Percentiles rank a stretch among this genome's conserved stretches.
These are phyloP conservation scores for Chalara sp. DNA, from an alignment of 2,329 filamentous ascomycete genomes.

Conservation along the genomic window DNA sequence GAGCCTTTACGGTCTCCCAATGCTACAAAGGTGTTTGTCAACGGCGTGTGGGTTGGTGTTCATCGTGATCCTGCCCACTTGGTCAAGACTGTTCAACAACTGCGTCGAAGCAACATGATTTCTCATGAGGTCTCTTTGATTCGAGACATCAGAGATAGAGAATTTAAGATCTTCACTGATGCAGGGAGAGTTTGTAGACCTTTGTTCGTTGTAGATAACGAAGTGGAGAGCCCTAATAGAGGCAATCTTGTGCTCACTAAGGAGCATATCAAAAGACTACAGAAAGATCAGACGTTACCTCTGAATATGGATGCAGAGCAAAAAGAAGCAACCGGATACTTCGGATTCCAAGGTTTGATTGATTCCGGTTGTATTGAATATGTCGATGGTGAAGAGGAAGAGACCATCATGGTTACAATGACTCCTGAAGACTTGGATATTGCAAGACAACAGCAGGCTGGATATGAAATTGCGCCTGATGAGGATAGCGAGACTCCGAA, in stretches of 20 bases:
- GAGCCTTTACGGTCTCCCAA: slow-evolving; percentile 78
- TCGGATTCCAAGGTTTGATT: slow-evolving; percentile 84
- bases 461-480: slow-evolving; percentile 52
- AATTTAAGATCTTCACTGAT: slow-evolving; percentile 98
- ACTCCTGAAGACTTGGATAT: slow-evolving; percentile 89
- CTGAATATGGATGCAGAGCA: slow-evolving; percentile 53
- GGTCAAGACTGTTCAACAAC: slow-evolving; percentile 68
- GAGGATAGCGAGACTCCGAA: slow-evolving; percentile 64
- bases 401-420: slow-evolving; percentile 99
- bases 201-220: slow-evolving; percentile 87
- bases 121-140: slow-evolving; percentile 92
- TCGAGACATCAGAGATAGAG: slow-evolving; percentile 90
- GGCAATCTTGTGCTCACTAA: slow-evolving; percentile 79
- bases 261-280: slow-evolving; percentile 71
- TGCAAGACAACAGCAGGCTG: slow-evolving; percentile 62
- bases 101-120: slow-evolving; percentile 75
- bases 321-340: slow-evolving; percentile 50
- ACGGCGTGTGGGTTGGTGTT: slow-evolving; percentile 96
- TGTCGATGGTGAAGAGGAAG: slow-evolving; percentile 95
- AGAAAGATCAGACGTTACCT: slow-evolving; percentile 62
- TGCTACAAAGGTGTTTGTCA: slow-evolving; percentile 96
- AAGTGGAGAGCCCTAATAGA: slow-evolving; percentile 64
- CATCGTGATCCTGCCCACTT: slow-evolving; percentile 84
- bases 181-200: slow-evolving; percentile 92
- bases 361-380: slow-evolving; percentile 87